phyloP scores from a whole-genome alignment of 257 asterid species.

The Oldenlandia corymbosa region DNA sequence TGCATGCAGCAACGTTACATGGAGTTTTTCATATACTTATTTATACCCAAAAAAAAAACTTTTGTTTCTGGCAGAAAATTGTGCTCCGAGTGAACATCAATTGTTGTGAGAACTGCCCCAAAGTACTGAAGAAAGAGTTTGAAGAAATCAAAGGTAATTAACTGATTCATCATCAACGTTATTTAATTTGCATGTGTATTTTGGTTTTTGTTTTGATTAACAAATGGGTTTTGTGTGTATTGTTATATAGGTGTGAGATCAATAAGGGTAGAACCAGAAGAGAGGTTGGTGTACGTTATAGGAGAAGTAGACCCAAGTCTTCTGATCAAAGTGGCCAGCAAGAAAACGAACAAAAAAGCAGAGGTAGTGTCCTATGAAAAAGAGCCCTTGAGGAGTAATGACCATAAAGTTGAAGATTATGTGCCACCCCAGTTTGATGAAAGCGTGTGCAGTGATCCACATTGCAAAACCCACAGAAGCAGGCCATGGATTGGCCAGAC shows the following conservation, averaged over 20 bases:
- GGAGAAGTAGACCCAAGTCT: neutral
- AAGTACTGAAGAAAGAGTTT: neutral
- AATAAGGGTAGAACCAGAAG: neutral
- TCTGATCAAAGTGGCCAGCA: neutral
- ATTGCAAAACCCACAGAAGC: neutral
- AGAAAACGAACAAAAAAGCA: neutral
- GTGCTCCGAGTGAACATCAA: neutral
- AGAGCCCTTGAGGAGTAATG: neutral
- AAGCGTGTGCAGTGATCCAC: neutral
- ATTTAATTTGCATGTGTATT: no score
- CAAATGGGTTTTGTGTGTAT: no score
- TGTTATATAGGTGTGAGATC: neutral
- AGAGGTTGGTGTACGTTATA: neutral
- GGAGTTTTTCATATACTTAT: no score
- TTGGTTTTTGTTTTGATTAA: no score
- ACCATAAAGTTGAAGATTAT: neutral
- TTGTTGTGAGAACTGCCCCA: neutral
- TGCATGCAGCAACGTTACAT: neutral
- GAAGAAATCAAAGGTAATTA: neutral
- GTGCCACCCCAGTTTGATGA: neutral
- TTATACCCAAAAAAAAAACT: no score
- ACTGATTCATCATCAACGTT: no score
- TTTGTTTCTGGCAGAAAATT: neutral
- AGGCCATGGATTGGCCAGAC: neutral
- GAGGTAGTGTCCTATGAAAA: neutral